Conservation (phyloP, 345 rosid genomes). For the Diplotaxis tenuifolia region DNA sequence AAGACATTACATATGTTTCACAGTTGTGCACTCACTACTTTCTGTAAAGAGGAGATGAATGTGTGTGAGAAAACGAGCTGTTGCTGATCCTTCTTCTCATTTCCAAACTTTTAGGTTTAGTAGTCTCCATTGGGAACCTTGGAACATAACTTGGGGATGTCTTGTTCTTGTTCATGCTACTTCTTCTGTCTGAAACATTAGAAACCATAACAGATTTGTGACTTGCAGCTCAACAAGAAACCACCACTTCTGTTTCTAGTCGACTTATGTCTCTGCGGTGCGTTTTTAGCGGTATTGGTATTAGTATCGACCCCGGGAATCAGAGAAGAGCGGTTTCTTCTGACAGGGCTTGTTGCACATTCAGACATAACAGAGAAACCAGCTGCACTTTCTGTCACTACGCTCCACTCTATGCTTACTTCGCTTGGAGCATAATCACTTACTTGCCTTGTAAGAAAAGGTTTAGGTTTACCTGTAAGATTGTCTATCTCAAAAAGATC, state of each 20-base stretch:
- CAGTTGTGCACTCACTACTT: slow-evolving; percentile 31
- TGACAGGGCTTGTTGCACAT: slow-evolving; percentile 46
- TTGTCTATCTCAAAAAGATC: slow-evolving; percentile 88
- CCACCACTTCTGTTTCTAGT: slow-evolving; percentile 21
- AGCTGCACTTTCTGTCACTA: slow-evolving; percentile 80
- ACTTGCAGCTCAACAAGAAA: slow-evolving; percentile 66
- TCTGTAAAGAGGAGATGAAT: slow-evolving; percentile 43
- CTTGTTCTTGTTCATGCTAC: slow-evolving; percentile 29
- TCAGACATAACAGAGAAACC: slow-evolving; percentile 70
- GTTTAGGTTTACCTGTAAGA: slow-evolving; percentile 52
- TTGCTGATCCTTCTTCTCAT: slow-evolving; percentile 35
- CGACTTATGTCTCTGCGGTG: slow-evolving; percentile 22
- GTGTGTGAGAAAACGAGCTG: slow-evolving; percentile 36
- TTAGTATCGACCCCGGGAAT: slow-evolving; percentile 22
- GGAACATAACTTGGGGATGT: slow-evolving; percentile 25
- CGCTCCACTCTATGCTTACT: slow-evolving; percentile 90
- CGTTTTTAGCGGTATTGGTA: background rate
- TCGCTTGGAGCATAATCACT: slow-evolving; percentile 85
- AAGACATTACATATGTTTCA: slow-evolving; percentile 1
- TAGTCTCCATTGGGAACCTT: slow-evolving; percentile 49
- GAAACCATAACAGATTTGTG: slow-evolving; percentile 51
- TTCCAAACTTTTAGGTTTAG: slow-evolving; percentile 42
- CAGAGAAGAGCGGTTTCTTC: slow-evolving; percentile 34
- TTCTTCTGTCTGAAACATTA: slow-evolving; percentile 28
- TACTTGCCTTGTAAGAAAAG: slow-evolving; percentile 55